Evolutionary conservation across 2,329 filamentous ascomycete genomes (phyloP).

Genomic region (Dothiorella sarmentorum): DNA sequence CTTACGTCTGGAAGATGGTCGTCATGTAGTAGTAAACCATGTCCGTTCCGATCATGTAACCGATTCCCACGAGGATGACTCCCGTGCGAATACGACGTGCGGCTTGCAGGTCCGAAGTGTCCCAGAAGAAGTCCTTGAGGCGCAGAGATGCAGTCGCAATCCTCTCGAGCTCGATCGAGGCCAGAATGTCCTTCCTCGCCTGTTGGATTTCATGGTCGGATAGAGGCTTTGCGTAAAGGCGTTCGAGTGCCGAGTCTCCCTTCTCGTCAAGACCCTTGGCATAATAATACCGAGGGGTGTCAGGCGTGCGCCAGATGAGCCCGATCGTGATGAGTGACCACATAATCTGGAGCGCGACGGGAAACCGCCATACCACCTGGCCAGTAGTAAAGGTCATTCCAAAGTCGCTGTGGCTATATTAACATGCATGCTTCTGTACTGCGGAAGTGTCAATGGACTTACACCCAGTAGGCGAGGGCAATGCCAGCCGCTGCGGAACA

Average conservation of each 20-base stretch:
- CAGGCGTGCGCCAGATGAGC: conserved; percentile 26
- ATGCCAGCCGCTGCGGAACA: conserved; percentile 26
- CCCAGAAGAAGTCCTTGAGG: conserved; percentile 25
- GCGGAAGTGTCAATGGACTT: background rate
- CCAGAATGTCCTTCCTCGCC: conserved; percentile 25
- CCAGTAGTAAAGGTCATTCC: conserved; percentile 29
- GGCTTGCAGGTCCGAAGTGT: conserved; percentile 24
- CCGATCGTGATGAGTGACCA: conserved; percentile 26
- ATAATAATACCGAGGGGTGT: conserved; percentile 32
- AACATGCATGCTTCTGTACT: background rate
- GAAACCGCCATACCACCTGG: conserved; percentile 33
- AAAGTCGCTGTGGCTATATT: conserved; percentile 25
- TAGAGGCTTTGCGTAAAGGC: conserved; percentile 20
- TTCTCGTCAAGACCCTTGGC: conserved; percentile 23
- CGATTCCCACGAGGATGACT: conserved; percentile 38
- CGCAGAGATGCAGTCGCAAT: conserved; percentile 20
- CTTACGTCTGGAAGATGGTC: conserved; percentile 14
- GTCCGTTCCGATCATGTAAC: conserved; percentile 43
- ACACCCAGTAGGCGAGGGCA: conserved; percentile 35
- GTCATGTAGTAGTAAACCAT: conserved; percentile 31
- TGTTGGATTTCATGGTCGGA: conserved; percentile 20
- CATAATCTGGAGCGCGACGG: conserved; percentile 31
- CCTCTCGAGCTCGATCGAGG: conserved; percentile 22
- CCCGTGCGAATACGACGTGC: conserved; percentile 33
- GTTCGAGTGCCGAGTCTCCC: conserved; percentile 26